Evolutionary conservation across 2,329 filamentous ascomycete species (phyloP).

Genomic region (Pseudocercospora eumusae): DNA sequence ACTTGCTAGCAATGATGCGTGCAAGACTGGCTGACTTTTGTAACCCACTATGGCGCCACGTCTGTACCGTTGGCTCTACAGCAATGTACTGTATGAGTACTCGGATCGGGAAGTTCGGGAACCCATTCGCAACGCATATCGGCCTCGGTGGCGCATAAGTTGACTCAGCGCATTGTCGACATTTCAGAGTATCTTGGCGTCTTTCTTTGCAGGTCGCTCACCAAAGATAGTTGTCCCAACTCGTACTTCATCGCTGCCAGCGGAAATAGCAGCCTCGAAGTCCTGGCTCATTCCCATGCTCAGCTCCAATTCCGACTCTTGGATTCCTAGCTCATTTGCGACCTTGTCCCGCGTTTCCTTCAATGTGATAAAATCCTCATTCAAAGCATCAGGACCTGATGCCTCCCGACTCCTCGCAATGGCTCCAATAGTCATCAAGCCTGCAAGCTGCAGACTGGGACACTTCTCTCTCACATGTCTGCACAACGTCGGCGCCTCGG

Average conservation of each 20-base stretch:
- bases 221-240: conserved; percentile 96
- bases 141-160: no score
- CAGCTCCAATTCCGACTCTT: conserved; percentile 68
- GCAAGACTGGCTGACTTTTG: no score
- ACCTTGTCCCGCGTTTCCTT: conserved; percentile 71
- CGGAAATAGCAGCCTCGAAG: conserved; percentile 80
- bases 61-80: no score
- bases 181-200: conserved; percentile 63
- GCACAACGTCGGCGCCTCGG: conserved; percentile 64
- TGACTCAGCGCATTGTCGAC: no score
- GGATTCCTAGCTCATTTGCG: conserved; percentile 59
- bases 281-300: conserved; percentile 99
- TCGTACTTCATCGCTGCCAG: conserved; percentile 86
- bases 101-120: no score
- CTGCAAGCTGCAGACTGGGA: conserved; percentile 71
- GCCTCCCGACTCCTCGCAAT: conserved; percentile 80
- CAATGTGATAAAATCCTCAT: conserved; percentile 81
- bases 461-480: conserved; percentile 69
- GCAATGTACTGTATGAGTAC: no score
- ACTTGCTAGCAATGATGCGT: no score
- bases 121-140: no score
- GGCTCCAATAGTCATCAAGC: conserved; percentile 96
- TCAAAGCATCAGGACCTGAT: conserved; percentile 71
- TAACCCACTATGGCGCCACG: no score
- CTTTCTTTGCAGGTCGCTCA: conserved; percentile 72